phyloP scores from a whole-genome alignment of 768 basidiomycete genomes.

The Mycena maculata region DNA sequence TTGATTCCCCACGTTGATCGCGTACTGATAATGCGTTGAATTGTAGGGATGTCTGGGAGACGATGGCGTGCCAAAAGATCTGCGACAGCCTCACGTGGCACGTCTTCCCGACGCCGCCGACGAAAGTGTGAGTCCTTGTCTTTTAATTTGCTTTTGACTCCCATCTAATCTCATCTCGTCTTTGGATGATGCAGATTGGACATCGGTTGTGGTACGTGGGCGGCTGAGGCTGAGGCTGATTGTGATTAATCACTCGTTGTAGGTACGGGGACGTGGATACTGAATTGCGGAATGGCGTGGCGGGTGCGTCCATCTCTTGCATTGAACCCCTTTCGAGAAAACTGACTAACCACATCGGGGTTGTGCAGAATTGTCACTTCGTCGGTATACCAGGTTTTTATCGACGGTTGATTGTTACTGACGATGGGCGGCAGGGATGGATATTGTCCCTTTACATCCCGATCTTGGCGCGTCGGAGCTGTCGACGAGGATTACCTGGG shows the following conservation, averaged over 20 bases:
- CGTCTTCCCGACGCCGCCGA: constrained; percentile 68
- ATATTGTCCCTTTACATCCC: constrained; percentile 79
- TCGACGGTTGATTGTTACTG: too few relatives aligned
- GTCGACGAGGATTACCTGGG: constrained; percentile 73
- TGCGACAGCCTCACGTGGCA: constrained; percentile 74
- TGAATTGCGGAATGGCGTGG: constrained; percentile 74
- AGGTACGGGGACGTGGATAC: constrained; percentile 83
- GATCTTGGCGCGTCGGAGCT: constrained; percentile 72
- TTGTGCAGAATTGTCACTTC: constrained; percentile 64
- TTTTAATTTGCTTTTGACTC: neutral
- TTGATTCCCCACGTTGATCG: neutral
- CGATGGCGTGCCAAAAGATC: constrained; percentile 62
- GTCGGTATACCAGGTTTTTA: constrained; percentile 66
- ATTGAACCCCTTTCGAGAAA: constrained; percentile 16
- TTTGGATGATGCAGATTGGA: constrained; percentile 61
- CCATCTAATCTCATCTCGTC: constrained; percentile 11
- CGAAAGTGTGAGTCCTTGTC: constrained; percentile 63
- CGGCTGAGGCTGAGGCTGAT: neutral
- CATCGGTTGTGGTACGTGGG: constrained; percentile 70
- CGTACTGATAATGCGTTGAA: constrained; percentile 25
- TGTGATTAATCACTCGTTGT: constrained; percentile 6
- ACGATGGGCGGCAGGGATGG: too few relatives aligned
- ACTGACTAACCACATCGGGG: constrained; percentile 10
- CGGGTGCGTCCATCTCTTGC: constrained; percentile 65
- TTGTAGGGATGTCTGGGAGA: constrained; percentile 77